Conservation (phyloP, 2,329 filamentous ascomycete genomes). For the Apiospora malaysiana region DNA sequence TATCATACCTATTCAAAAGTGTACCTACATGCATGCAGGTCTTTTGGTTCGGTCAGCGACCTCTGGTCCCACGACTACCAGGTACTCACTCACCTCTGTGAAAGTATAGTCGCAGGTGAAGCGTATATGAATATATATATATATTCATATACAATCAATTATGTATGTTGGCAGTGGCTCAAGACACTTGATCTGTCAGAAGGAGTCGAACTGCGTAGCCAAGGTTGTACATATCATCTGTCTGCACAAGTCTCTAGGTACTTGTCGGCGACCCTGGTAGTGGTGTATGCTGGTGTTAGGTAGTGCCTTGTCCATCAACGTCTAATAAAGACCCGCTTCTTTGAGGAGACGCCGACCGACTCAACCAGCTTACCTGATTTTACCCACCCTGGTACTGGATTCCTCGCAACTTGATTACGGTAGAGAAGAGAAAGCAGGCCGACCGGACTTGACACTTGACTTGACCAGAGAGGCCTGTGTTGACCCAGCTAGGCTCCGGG, state of each 20-base stretch:
- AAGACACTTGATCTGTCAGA: not conserved
- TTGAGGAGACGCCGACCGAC: constrained; percentile 16
- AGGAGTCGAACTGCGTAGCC: not conserved
- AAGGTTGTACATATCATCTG: not conserved
- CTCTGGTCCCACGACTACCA: not conserved
- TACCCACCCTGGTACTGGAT: constrained; percentile 1
- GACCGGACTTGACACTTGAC: no score
- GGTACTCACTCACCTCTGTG: not conserved
- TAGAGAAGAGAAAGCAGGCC: not conserved
- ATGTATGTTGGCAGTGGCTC: not conserved
- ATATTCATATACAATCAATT: not conserved
- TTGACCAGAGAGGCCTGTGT: no score
- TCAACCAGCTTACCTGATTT: constrained; percentile 15
- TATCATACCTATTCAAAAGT: not conserved
- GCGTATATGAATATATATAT: not conserved
- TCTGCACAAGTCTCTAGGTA: constrained; percentile 8
- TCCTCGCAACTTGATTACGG: constrained; percentile 1
- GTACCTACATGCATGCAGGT: not conserved
- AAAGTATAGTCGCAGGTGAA: not conserved
- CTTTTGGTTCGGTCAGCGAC: not conserved
- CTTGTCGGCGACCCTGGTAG: not conserved
- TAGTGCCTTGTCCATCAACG: constrained; percentile 14
- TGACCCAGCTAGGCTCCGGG: not conserved
- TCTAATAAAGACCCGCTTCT: constrained; percentile 18
- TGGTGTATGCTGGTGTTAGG: not conserved